These are phyloP conservation scores for Talaromyces sp. DNA, from an alignment of 2,329 filamentous ascomycete genomes.

Conservation along the genomic window DNA sequence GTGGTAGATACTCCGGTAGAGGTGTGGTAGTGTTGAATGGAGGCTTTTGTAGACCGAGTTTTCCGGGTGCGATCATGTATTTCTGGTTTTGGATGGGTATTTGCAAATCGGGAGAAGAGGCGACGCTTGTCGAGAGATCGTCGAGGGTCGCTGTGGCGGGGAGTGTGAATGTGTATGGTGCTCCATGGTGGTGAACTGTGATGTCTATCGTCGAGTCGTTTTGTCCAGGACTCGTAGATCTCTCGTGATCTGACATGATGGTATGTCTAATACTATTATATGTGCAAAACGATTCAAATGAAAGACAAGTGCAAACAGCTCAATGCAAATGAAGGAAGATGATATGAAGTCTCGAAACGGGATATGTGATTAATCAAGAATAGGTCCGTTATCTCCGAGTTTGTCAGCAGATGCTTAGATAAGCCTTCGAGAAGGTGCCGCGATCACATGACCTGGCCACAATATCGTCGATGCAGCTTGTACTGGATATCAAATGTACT, in stretches of 20 bases:
- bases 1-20: conserved; percentile 33
- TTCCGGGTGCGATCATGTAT: conserved; percentile 43
- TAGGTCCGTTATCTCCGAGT: conserved; percentile 11
- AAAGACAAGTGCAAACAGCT: not conserved
- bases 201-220: conserved; percentile 21
- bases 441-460: not conserved
- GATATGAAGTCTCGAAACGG: not conserved
- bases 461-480: no score
- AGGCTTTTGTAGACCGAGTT: conserved; percentile 45
- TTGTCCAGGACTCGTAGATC: not conserved
- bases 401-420: conserved; percentile 1
- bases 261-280: not conserved
- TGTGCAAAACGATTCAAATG: not conserved
- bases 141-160: conserved; percentile 50
- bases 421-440: conserved; percentile 13
- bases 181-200: conserved; percentile 54
- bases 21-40: conserved; percentile 40
- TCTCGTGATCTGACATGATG: conserved; percentile 5
- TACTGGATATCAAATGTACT: no score
- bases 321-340: not conserved
- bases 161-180: conserved; percentile 48
- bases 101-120: conserved; percentile 29
- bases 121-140: conserved; percentile 38
- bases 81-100: conserved; percentile 45
- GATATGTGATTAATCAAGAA: not conserved